Evolutionary conservation across 1,139 yeast species (phyloP).

Genomic region (Sugiyamaella sp.): DNA sequence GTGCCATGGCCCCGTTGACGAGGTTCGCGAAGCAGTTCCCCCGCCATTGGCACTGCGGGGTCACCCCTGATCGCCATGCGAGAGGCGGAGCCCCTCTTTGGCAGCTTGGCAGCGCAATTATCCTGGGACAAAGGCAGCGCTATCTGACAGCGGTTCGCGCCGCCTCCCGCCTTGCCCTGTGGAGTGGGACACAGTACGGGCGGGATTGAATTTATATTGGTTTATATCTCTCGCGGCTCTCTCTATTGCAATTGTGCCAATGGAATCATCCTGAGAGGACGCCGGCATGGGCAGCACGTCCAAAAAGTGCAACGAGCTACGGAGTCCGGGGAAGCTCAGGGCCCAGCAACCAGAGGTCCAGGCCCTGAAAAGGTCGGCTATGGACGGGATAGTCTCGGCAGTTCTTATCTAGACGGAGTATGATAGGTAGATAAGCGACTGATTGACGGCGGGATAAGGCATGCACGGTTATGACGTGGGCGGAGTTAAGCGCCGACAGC

Average conservation of each 20-base stretch:
- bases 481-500: neutral
- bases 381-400: neutral
- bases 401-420: neutral
- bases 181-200: too few relatives aligned
- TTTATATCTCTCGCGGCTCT: too few relatives aligned
- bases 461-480: neutral
- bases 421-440: neutral
- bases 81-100: neutral
- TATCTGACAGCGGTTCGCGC: too few relatives aligned
- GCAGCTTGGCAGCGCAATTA: too few relatives aligned
- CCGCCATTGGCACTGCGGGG: too few relatives aligned
- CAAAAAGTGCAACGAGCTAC: neutral
- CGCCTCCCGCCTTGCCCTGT: too few relatives aligned
- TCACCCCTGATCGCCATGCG: neutral
- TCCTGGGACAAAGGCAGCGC: too few relatives aligned
- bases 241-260: too few relatives aligned
- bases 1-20: neutral
- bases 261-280: too few relatives aligned
- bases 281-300: too few relatives aligned
- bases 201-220: too few relatives aligned
- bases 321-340: conserved; percentile 1
- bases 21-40: neutral
- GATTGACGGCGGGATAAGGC: neutral
- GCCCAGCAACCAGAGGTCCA: neutral
- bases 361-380: neutral